Conservation (phyloP, 2,329 filamentous ascomycete genomes). For the Escovopsis weberi region DNA sequence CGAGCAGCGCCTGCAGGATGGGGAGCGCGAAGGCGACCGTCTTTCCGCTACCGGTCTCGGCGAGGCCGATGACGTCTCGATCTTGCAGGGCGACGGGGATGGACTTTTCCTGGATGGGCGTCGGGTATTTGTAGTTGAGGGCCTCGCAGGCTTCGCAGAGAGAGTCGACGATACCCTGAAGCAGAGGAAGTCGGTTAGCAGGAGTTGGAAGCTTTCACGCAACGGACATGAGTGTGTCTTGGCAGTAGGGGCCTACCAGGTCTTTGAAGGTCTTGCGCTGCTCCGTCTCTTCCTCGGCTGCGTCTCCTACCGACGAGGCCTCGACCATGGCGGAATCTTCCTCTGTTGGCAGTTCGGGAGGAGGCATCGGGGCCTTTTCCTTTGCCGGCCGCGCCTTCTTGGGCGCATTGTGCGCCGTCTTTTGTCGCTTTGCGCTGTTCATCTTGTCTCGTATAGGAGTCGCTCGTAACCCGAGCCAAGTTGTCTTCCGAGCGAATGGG, state of each 20-base stretch:
- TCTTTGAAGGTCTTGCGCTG: slow-evolving; percentile 50
- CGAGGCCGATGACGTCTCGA: slow-evolving; percentile 81
- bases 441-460: slow-evolving; percentile 12
- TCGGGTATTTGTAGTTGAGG: slow-evolving; percentile 73
- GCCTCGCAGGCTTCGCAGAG: slow-evolving; percentile 77
- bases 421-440: slow-evolving; percentile 27
- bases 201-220: not conserved
- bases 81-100: slow-evolving; percentile 70
- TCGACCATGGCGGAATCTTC: slow-evolving; percentile 23
- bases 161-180: slow-evolving; percentile 64
- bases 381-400: slow-evolving; percentile 5
- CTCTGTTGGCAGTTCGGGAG: slow-evolving; percentile 11
- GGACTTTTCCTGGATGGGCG: slow-evolving; percentile 73
- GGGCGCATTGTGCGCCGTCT: slow-evolving; percentile 19
- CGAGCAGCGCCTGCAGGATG: slow-evolving; percentile 79
- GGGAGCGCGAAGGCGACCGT: slow-evolving; percentile 90
- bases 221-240: not conserved
- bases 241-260: slow-evolving; percentile 27
- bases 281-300: slow-evolving; percentile 18
- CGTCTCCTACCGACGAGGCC: slow-evolving; percentile 9
- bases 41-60: slow-evolving; percentile 92
- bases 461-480: not conserved
- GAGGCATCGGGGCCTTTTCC: slow-evolving; percentile 5
- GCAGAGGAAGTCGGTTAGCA: no score
- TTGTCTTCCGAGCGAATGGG: not conserved